Evolutionary conservation across 768 basidiomycete genomes (phyloP).

Genomic region (Hebeloma cylindrosporum): DNA sequence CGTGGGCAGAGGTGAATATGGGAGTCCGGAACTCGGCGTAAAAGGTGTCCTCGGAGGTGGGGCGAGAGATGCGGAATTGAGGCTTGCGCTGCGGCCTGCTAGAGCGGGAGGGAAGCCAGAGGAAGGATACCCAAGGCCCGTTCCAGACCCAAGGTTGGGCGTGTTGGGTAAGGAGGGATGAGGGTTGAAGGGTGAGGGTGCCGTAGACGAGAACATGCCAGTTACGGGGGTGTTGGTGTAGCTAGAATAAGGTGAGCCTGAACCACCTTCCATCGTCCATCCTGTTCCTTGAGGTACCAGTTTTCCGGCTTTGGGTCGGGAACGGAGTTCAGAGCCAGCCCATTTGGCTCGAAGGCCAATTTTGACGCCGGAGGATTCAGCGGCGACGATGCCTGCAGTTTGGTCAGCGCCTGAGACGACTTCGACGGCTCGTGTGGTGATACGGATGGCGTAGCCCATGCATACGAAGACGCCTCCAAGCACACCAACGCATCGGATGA

Average conservation of each 20-base stretch:
- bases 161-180: constrained; percentile 17
- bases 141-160: constrained; percentile 22
- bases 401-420: constrained; percentile 58
- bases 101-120: too few relatives aligned
- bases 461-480: constrained; percentile 91
- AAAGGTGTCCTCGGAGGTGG: constrained; percentile 4
- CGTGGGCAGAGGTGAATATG: constrained; percentile 15
- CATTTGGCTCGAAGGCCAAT: constrained; percentile 62
- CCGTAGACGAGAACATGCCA: constrained; percentile 27
- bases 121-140: too few relatives aligned
- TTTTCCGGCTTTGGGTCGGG: constrained; percentile 45
- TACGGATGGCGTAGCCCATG: constrained; percentile 71
- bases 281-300: constrained; percentile 58
- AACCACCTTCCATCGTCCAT: constrained; percentile 57
- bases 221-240: constrained; percentile 35
- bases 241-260: constrained; percentile 35
- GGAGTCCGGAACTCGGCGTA: constrained; percentile 12
- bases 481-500: constrained; percentile 89
- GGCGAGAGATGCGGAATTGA: constrained; percentile 4
- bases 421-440: constrained; percentile 64
- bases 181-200: constrained; percentile 28
- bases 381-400: constrained; percentile 55
- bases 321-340: constrained; percentile 62
- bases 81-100: constrained; percentile 2
- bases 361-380: constrained; percentile 60